phyloP scores from a whole-genome alignment of 2,329 filamentous ascomycete genomes.

The Hirsutella thompsonii region DNA sequence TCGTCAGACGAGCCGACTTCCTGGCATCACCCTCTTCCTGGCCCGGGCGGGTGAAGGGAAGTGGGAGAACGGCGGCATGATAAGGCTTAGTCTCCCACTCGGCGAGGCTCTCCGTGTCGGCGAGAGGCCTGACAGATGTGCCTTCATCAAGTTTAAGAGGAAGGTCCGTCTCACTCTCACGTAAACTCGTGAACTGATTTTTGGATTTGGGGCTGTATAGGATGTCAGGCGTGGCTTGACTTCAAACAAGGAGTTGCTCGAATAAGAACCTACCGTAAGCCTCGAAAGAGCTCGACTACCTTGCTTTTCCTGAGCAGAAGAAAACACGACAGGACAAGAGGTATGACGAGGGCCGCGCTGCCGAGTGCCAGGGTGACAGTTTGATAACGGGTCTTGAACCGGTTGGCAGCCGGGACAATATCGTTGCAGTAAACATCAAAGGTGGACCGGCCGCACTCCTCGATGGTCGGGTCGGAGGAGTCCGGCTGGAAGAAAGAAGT shows the following conservation, averaged over 20 bases:
- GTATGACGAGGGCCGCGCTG: slow-evolving; percentile 9
- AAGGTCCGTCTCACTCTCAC: background rate
- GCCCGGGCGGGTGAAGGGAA: background rate
- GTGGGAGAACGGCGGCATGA: slow-evolving; percentile 1
- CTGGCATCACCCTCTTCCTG: background rate
- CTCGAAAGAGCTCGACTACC: background rate
- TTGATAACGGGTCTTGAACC: slow-evolving; percentile 14
- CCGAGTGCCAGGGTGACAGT: slow-evolving; percentile 14
- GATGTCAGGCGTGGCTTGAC: no score
- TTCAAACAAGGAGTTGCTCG: background rate
- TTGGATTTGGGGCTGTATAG: background rate
- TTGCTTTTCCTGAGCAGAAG: background rate
- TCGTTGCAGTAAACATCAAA: slow-evolving; percentile 19
- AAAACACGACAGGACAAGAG: slow-evolving; percentile 7
- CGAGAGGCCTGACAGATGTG: background rate
- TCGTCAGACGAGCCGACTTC: background rate
- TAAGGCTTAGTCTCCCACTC: background rate
- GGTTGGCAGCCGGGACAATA: slow-evolving; percentile 9
- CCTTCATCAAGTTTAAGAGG: background rate
- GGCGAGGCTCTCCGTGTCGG: background rate
- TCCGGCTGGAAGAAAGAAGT: slow-evolving; percentile 20
- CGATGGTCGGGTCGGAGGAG: slow-evolving; percentile 14
- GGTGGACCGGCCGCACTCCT: slow-evolving; percentile 9
- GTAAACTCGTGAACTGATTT: background rate
- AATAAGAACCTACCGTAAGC: background rate